Base-by-base conservation (phyloP, 2,329 filamentous ascomycete genomes). In the Dothideomycetes sp. region DNA sequence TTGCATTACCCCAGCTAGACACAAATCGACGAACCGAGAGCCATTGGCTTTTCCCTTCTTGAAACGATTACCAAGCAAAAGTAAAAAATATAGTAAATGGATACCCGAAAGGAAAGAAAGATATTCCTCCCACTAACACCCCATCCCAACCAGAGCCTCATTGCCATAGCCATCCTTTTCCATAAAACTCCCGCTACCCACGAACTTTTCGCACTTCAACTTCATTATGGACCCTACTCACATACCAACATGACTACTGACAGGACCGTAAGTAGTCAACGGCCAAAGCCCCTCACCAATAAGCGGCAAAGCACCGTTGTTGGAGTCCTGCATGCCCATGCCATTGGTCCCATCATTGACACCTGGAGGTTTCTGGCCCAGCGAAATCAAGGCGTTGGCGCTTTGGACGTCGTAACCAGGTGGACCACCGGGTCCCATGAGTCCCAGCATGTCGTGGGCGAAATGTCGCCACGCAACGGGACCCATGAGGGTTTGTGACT, bases 361-460 rank as follows among this genome's bases (percentile, higher is more conserved):
- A 11, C 39, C 41, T 25, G 39, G 24, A 27, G 19, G 22, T 58
- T 57, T 24, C 58, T 53, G n/a, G 7, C 56, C 53, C 4, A 55
- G 34, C 53, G 58, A 54, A 52, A 64, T 61, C 20, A 64, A 54
- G 1, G 60, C 61, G 17, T 53, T 62, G 19, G 61, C 61, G 17
- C 56, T 59, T 43, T 59, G 59, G n/a, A 63, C 49, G 36, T 59
- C 60, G 18, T 61, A 57, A 22, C 54, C 51, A 53, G 58, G 28
- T 57, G 56, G 7, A 53, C 54, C 20, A 16, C 39, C 40, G 11
- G 20, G 32, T n/a, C 22, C 42, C 16, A 45, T 34, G 13, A 30
- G 27, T 17, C 20, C 41, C 10, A 45, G 32, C 49, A 58, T 53
- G 18, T 49, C 45, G 33, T 54, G 51, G 7, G 55, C 47, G 39